Evolutionary conservation across 2,329 filamentous ascomycete species (phyloP), one percentile per base, ranked within the genome.

Genomic region (Chalara sp.): DNA sequence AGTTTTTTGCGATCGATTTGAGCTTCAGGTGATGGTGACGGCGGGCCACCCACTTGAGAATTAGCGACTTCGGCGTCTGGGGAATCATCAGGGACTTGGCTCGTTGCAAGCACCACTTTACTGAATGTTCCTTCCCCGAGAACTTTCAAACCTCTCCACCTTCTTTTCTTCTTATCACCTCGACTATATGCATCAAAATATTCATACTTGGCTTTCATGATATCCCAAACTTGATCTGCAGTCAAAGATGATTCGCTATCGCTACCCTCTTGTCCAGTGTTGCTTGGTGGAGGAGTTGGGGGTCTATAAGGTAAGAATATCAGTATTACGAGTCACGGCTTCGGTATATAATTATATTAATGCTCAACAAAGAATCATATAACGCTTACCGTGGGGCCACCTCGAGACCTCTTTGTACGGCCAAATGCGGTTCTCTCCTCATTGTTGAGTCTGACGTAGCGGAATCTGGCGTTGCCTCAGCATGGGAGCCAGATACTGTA

Each of bases 71-170:
- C 68, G 47, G 68, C 61, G 50, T 65, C 65, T 10, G 72, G 69
- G 31, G 74, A 71, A 0, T 76, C 74, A 7, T 74, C 66, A 8
- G 72, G 69, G 40, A 81, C 78, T 64, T 95, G 83, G 61, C 87
- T 89, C 8, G 91, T 95, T 5, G 91, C 93, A 41, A 99, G 75
- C 70, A 95, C 86, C 21, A 99, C 93, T 63, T 88, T 88, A 66
- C 91, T 96, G 67, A 99, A 99, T 0, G 93, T 96, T 37, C 93
- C 93, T 61, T 96, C 89, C 5, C 93, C 93, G 5, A 99, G 78
- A 57, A 84, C 73, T 52, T 87, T 85, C 39, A 99, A 71, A 10
- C 86, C 86, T 58, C 87, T 81, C 83, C 93, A 99, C 57, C 81
- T 77, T 51, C 86, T 81, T 21, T 81, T 76, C 65, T 91, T 90